A percentile compares a stretch with the other conserved stretches of the same genome.
phyloP scores from a whole-genome alignment of 352 stramenopile species.

The Aphanomyces astaci region DNA sequence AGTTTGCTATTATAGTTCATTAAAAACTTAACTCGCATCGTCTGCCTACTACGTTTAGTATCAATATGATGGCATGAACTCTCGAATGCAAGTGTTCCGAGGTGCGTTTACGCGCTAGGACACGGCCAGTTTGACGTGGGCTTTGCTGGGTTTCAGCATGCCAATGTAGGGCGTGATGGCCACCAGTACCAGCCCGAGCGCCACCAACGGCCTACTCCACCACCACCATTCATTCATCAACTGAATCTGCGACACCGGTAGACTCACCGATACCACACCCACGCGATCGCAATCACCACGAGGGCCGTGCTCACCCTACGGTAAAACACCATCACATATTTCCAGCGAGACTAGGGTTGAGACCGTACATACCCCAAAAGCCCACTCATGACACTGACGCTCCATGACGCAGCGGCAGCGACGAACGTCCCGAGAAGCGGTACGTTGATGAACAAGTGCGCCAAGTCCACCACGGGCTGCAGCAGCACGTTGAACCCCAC shows the following conservation, averaged over 20 bases:
- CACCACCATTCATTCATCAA: neutral
- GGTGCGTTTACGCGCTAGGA: too few species aligned
- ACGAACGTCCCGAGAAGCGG: neutral
- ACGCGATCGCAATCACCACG: neutral
- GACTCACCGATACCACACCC: neutral
- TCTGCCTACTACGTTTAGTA: too few species aligned
- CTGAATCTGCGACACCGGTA: neutral
- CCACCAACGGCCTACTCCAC: conserved; percentile 1
- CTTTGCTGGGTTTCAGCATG: neutral
- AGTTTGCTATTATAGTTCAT: too few species aligned
- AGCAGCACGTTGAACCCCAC: neutral
- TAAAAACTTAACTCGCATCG: too few species aligned
- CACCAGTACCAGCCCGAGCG: neutral
- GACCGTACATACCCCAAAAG: neutral
- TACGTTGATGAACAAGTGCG: neutral
- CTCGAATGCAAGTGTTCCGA: too few species aligned
- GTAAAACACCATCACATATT: neutral
- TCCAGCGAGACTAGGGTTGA: neutral
- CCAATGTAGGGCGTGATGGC: conserved; percentile 2
- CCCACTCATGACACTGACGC: neutral
- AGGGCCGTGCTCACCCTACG: neutral
- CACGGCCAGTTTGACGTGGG: neutral
- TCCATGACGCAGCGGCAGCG: neutral
- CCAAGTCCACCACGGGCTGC: conserved; percentile 1
- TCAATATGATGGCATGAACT: too few species aligned